phyloP scores from a whole-genome alignment of 192 early-diverging fungal species.

The Mortierella claussenii region DNA sequence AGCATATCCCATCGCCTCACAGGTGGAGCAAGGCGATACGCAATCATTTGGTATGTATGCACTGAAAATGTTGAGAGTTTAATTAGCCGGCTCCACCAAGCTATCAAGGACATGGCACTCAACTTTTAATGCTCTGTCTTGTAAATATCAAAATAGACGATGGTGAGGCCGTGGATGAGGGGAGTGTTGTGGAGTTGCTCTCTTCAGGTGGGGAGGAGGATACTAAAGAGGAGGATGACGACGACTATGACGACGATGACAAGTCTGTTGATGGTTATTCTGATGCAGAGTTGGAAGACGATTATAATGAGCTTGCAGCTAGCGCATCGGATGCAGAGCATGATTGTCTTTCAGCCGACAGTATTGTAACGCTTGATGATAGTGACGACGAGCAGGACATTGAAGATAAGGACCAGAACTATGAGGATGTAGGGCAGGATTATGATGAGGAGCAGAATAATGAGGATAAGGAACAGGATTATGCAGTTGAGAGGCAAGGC shows the following conservation, averaged over 20 bases:
- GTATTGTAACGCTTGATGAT: neutral
- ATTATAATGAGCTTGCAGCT: too few species aligned
- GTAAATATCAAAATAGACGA: neutral
- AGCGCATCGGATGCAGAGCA: too few species aligned
- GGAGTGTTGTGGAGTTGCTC: constrained; percentile 17
- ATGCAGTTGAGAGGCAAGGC: neutral
- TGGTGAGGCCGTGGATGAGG: neutral
- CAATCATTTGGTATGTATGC: too few species aligned
- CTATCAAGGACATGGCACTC: too few species aligned
- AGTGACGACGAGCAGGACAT: constrained; percentile 11
- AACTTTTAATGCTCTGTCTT: neutral
- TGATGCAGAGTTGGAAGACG: constrained; percentile 6
- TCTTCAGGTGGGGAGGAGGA: constrained; percentile 30
- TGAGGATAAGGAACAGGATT: constrained; percentile 1
- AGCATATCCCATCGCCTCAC: too few species aligned
- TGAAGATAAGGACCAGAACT: neutral
- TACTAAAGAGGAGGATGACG: neutral
- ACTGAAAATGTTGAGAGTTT: neutral
- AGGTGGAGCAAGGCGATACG: too few species aligned
- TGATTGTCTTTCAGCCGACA: too few species aligned
- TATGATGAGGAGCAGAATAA: neutral
- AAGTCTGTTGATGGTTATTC: neutral
- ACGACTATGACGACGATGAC: neutral
- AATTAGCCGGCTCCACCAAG: neutral
- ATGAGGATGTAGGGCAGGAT: neutral